phyloP scores from a whole-genome alignment of 352 stramenopile genomes.

The Pythium myriotylum region DNA sequence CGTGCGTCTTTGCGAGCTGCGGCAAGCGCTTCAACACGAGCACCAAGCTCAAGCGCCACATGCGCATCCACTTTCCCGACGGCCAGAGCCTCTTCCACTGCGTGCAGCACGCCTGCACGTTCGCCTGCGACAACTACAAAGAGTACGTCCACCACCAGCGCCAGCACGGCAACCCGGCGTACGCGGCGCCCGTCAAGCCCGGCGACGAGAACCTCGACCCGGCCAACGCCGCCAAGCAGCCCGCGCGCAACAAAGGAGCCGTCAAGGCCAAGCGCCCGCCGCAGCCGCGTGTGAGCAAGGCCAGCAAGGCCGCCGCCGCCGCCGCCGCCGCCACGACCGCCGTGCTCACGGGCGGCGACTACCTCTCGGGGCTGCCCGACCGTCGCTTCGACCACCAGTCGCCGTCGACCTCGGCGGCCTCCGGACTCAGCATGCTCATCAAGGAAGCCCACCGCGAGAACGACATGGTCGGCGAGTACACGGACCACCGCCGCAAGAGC shows the following conservation, averaged over 20 bases:
- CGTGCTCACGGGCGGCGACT: conserved; percentile 6
- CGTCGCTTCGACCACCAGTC: conserved; percentile 6
- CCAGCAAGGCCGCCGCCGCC: conserved; percentile 10
- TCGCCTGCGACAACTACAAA: conserved; percentile 85
- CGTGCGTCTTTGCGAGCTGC: conserved; percentile 74
- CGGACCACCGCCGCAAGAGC: conserved; percentile 16
- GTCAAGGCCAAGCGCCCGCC: conserved; percentile 10
- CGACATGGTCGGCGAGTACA: conserved; percentile 14
- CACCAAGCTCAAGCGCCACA: conserved; percentile 89
- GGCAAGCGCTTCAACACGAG: conserved; percentile 88
- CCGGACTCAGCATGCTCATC: conserved; percentile 20
- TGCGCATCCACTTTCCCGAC: conserved; percentile 86
- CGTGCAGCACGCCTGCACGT: conserved; percentile 51
- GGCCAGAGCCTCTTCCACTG: conserved; percentile 77
- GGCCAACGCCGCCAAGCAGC: conserved; percentile 9
- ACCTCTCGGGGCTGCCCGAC: conserved; percentile 1
- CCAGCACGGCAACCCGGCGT: conserved; percentile 15
- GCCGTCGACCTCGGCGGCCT: conserved; percentile 14
- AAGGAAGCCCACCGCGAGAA: conserved; percentile 21
- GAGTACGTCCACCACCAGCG: conserved; percentile 73
- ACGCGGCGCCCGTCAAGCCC: conserved; percentile 9
- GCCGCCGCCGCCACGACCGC: conserved; percentile 4
- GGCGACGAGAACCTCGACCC: conserved; percentile 20
- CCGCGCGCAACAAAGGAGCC: background rate
- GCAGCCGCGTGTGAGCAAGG: conserved; percentile 13